Conservation (phyloP, 1,284 basidiomycete genomes). For the Trichosporon coremiiforme region DNA sequence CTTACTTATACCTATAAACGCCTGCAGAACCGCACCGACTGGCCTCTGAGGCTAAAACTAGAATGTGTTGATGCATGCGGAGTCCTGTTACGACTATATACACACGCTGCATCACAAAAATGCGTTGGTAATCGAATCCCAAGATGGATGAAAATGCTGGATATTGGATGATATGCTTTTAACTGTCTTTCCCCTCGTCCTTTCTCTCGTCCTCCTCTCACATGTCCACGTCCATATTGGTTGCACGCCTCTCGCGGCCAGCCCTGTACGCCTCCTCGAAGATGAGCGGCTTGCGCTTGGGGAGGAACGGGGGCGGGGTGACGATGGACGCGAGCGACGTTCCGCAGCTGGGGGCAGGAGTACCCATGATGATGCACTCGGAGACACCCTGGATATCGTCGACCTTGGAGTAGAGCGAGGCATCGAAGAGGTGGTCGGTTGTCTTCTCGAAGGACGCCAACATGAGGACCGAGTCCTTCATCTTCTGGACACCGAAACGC, state of each 20-base stretch:
- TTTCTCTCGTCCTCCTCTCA: not conserved
- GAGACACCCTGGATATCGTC: slow-evolving; percentile 95
- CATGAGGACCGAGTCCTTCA: slow-evolving; percentile 99
- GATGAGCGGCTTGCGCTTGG: slow-evolving; percentile 62
- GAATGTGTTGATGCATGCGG: slow-evolving; percentile 17
- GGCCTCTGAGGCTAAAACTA: not conserved
- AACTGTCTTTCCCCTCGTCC: not conserved
- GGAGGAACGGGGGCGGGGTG: slow-evolving; percentile 62
- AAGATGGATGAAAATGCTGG: slow-evolving; percentile 24
- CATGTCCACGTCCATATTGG: slow-evolving; percentile 29
- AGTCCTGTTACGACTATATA: not conserved
- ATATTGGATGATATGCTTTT: slow-evolving; percentile 11
- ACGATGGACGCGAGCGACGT: slow-evolving; percentile 78
- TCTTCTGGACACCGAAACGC: slow-evolving; percentile 99
- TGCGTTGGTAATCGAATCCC: slow-evolving; percentile 20
- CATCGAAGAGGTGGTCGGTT: slow-evolving; percentile 98
- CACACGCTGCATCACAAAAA: slow-evolving; percentile 19
- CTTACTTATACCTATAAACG: not conserved
- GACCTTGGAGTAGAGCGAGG: slow-evolving; percentile 92
- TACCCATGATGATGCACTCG: slow-evolving; percentile 99
- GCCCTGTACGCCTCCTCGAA: slow-evolving; percentile 62
- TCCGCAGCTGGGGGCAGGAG: slow-evolving; percentile 91
- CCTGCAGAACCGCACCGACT: not conserved
- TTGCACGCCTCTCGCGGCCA: slow-evolving; percentile 33
- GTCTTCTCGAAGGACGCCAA: slow-evolving; percentile 99